Conservation (phyloP, 2,329 filamentous ascomycete genomes). For the Talaromyces funiculosus region DNA sequence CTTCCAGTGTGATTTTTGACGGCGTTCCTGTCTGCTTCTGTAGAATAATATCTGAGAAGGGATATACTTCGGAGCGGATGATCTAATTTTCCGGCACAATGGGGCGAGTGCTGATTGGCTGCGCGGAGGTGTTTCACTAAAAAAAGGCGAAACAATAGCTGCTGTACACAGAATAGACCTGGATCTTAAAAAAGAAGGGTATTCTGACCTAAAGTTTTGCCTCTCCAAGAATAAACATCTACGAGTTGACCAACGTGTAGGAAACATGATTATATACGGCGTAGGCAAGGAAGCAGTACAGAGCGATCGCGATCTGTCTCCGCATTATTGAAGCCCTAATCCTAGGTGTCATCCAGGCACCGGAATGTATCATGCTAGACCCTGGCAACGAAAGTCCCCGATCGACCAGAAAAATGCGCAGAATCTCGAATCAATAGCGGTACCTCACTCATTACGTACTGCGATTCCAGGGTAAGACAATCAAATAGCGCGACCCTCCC, state of each 20-base stretch:
- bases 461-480: not conserved
- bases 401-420: constrained; percentile 1
- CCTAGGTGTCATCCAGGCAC: not conserved
- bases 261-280: not conserved
- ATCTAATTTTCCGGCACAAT: not conserved
- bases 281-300: not conserved
- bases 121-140: not conserved
- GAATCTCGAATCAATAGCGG: not conserved
- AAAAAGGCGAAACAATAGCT: not conserved
- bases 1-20: too few species aligned
- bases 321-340: constrained; percentile 1
- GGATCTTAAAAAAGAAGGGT: not conserved
- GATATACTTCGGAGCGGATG: not conserved
- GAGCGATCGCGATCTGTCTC: not conserved
- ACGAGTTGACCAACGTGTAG: not conserved
- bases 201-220: too few species aligned
- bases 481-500: not conserved
- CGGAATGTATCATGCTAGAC: not conserved
- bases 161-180: not conserved
- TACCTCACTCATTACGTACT: not conserved
- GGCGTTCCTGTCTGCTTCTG: not conserved
- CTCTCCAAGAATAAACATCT: not conserved
- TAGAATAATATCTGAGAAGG: not conserved
- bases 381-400: not conserved
- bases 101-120: not conserved